These are phyloP conservation scores for Kickxella alabastrina DNA, from an alignment of 192 early-diverging fungal species.

Conservation along the genomic window DNA sequence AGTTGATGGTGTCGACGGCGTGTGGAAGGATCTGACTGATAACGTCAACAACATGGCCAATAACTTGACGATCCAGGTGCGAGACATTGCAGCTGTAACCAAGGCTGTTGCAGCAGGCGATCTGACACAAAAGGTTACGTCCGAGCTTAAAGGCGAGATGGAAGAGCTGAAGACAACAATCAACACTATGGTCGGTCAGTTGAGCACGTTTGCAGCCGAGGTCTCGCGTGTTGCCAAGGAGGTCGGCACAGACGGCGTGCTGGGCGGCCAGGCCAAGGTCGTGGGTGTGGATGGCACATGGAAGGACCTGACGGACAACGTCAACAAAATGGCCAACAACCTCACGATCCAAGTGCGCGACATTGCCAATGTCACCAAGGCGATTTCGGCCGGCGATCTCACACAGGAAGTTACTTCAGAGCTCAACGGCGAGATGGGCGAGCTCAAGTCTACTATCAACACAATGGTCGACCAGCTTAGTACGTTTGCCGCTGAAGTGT, in stretches of 20 bases:
- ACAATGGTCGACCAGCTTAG: conserved; percentile 46
- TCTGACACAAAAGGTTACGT: conserved; percentile 52
- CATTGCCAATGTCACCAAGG: conserved; percentile 53
- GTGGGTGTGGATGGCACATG: conserved; percentile 53
- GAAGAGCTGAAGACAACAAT: conserved; percentile 19
- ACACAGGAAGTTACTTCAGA: conserved; percentile 39
- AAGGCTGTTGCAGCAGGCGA: conserved; percentile 9
- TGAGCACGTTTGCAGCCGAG: conserved; percentile 48
- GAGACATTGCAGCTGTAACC: conserved; percentile 39
- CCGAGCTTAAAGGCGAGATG: conserved; percentile 53
- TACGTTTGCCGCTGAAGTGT: conserved; percentile 54
- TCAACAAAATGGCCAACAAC: conserved; percentile 62
- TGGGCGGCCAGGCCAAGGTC: conserved; percentile 57
- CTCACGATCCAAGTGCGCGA: conserved; percentile 61
- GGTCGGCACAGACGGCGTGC: conserved; percentile 56
- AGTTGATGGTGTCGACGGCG: conserved; percentile 52
- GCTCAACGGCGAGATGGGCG: conserved; percentile 48
- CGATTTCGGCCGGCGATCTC: conserved; percentile 49
- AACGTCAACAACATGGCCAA: conserved; percentile 58
- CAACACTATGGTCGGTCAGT: conserved; percentile 37
- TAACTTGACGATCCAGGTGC: conserved; percentile 57
- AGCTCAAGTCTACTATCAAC: conserved; percentile 50
- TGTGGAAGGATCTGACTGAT: conserved; percentile 56
- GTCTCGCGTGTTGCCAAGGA: conserved; percentile 55
- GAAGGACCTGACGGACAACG: conserved; percentile 61